phyloP scores from a whole-genome alignment of 805 yeast genomes.

The Candida pseudofarinosa region DNA sequence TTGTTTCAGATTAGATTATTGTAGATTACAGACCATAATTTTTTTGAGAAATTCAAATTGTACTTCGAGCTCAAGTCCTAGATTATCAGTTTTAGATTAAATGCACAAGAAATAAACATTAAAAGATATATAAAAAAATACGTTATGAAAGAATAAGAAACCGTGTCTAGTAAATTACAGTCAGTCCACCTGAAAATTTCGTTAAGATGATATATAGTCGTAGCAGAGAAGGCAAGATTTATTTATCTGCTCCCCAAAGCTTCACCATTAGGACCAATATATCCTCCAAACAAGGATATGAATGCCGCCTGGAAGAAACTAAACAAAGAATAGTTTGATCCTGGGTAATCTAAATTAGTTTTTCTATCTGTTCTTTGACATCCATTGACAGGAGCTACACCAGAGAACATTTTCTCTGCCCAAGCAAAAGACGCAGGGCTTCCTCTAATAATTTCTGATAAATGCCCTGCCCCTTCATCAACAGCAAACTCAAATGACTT shows the following conservation, averaged over 20 bases:
- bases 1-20: no score
- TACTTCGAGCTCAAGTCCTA: no score
- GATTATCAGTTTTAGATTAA: no score
- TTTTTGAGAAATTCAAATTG: no score
- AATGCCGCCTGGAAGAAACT: slow-evolving; percentile 10
- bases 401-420: slow-evolving; percentile 17
- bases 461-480: slow-evolving; percentile 18
- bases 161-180: no score
- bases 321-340: slow-evolving; percentile 43
- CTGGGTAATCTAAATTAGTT: slow-evolving; percentile 41
- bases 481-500: slow-evolving; percentile 17
- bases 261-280: slow-evolving; percentile 26
- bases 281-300: slow-evolving; percentile 12
- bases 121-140: no score
- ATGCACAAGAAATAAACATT: no score
- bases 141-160: no score
- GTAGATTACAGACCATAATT: no score
- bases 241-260: not conserved
- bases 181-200: no score
- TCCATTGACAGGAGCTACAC: slow-evolving; percentile 45
- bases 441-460: slow-evolving; percentile 13
- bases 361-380: slow-evolving; percentile 50
- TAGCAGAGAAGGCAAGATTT: no score
- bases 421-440: slow-evolving; percentile 17
- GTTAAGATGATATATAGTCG: no score